Base-by-base conservation (phyloP, 257 asterid genomes). In the Solanum clarkiae region DNA sequence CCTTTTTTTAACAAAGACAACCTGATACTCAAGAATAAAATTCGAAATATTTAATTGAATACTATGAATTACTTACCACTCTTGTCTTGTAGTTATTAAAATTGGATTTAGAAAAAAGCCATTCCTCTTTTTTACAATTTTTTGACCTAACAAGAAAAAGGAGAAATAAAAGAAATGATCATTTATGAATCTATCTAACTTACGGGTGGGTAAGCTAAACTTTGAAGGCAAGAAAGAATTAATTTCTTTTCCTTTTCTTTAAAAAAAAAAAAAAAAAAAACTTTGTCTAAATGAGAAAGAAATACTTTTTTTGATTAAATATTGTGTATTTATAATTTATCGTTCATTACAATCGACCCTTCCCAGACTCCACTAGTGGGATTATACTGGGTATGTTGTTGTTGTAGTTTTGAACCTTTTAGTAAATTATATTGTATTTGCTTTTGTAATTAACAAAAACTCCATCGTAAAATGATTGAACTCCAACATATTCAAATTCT, bases 131-230 rank as follows among this genome's bases (percentile, higher is more conserved):
- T 26, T 47, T 24, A 47, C 45, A 26, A 15, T 77, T 18, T 69
- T 45, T 77, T 8, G 15, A 77, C 63, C 65, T 77, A 77, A 77
- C 82, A 77, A 77, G 82, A 51, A 53, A 53, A 53, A 51, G 63
- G 17, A 77, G 82, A 51, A 77, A 77, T 77, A 56, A 77, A 77
- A 77, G 65, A 53, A 8, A 77, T 77, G 8, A 77, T 77, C 65
- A 77, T 77, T 77, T 77, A 77, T 77, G 9, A 44, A 1, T 82
- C 47, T 15, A 22, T 62, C 77, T 42, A 82, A 60, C 85, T 42
- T 47, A 10, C 60, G 56, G 85, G 85, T 82, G 71, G 85, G 85
- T 82, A 62, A 82, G 85, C 85, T 82, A 18, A 82, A 66, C 85
- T 60, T 63, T 82, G 42, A 82, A 82, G 85, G 85, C 85, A 82